These are phyloP conservation scores for Ambrosiella xylebori DNA, from an alignment of 2,329 filamentous ascomycete species.

Conservation along the genomic window DNA sequence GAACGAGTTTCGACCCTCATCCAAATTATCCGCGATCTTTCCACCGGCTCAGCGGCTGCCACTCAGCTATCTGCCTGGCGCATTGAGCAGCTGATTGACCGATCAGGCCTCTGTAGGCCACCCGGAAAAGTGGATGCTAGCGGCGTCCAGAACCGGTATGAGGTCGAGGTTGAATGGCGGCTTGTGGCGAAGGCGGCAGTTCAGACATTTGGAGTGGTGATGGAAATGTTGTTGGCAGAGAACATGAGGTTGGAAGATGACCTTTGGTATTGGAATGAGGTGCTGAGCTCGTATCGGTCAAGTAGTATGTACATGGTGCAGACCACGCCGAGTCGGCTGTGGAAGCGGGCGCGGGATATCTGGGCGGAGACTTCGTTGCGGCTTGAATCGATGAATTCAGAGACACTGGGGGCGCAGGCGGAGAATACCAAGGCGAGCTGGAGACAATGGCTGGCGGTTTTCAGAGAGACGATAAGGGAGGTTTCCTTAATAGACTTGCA, in stretches of 20 bases:
- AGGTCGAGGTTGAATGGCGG: slow-evolving; percentile 76
- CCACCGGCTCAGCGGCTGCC: slow-evolving; percentile 47
- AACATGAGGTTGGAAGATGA: slow-evolving; percentile 73
- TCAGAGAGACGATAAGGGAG: slow-evolving; percentile 57
- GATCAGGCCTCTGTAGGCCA: slow-evolving; percentile 35
- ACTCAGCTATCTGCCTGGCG: slow-evolving; percentile 41
- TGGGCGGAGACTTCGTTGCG: slow-evolving; percentile 42
- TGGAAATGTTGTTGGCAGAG: slow-evolving; percentile 63
- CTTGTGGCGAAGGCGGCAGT: slow-evolving; percentile 78
- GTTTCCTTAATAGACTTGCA: slow-evolving; percentile 55
- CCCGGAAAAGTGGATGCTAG: slow-evolving; percentile 16
- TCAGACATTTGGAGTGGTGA: slow-evolving; percentile 70
- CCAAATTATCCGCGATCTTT: slow-evolving; percentile 51
- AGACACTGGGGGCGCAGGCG: neutral
- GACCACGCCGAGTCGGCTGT: slow-evolving; percentile 61
- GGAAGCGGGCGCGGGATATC: slow-evolving; percentile 52
- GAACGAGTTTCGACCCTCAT: slow-evolving; percentile 46
- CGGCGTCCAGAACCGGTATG: slow-evolving; percentile 32
- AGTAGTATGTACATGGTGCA: slow-evolving; percentile 75
- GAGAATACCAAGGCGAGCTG: slow-evolving; percentile 26
- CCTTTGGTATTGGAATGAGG: slow-evolving; percentile 89
- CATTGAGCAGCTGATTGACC: slow-evolving; percentile 44
- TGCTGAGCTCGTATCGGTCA: slow-evolving; percentile 60
- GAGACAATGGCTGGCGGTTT: slow-evolving; percentile 62
- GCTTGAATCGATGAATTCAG: slow-evolving; percentile 19